A percentile compares a stretch with the other conserved stretches of the same genome.
These are phyloP conservation scores for Suillus ampliporus DNA, from an alignment of 768 basidiomycete species.

Conservation along the genomic window DNA sequence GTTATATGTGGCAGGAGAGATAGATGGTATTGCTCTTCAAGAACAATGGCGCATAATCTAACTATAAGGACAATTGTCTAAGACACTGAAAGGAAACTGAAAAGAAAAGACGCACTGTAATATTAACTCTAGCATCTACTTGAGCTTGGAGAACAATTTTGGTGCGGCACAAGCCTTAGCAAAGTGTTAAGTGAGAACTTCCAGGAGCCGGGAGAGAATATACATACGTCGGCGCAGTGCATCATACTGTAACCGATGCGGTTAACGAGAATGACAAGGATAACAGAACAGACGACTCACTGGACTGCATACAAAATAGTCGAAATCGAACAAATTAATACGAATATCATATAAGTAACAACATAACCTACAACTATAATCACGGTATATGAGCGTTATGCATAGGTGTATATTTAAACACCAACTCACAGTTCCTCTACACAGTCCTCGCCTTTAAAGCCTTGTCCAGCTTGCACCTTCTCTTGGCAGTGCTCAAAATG, in stretches of 20 bases:
- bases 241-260: slow-evolving; percentile 63
- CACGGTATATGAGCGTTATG: slow-evolving; percentile 2
- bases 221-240: slow-evolving; percentile 88
- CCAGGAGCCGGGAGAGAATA: not conserved
- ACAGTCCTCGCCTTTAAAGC: slow-evolving; percentile 91
- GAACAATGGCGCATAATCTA: slow-evolving; percentile 1
- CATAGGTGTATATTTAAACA: not conserved
- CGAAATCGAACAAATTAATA: slow-evolving; percentile 30
- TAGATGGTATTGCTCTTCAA: slow-evolving; percentile 2
- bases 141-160: slow-evolving; percentile 81
- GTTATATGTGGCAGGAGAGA: not conserved
- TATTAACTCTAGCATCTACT: slow-evolving; percentile 22
- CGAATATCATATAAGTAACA: slow-evolving; percentile 3
- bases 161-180: slow-evolving; percentile 64
- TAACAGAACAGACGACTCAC: slow-evolving; percentile 48
- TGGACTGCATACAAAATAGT: slow-evolving; percentile 54
- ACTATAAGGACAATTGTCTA: not conserved
- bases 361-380: slow-evolving; percentile 31
- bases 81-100: too few relatives aligned
- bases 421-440: slow-evolving; percentile 87
- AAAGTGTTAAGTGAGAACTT: slow-evolving; percentile 16
- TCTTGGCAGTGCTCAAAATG: slow-evolving; percentile 94
- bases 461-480: slow-evolving; percentile 81
- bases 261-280: slow-evolving; percentile 15
- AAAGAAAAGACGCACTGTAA: slow-evolving; percentile 4